Conservation (phyloP, 768 basidiomycete species). For the Clathrus columnatus region DNA sequence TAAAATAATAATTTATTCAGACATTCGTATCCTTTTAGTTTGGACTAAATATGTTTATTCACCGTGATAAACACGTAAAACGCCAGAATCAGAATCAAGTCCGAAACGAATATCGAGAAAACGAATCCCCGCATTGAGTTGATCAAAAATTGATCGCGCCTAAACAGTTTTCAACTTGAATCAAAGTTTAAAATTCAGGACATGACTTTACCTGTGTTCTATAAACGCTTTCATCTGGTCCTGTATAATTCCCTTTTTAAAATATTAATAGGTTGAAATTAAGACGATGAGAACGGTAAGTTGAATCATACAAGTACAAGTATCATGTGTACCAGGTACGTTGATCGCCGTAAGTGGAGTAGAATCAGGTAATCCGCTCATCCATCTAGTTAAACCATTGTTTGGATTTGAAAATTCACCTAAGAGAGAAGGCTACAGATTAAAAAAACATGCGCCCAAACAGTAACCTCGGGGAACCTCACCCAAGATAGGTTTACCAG, state of each 20-base stretch:
- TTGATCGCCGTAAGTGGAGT: slow-evolving; percentile 40
- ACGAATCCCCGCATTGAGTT: slow-evolving; percentile 17
- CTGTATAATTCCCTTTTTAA: slow-evolving; percentile 13
- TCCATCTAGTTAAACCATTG: slow-evolving; percentile 24
- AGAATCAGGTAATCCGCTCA: slow-evolving; percentile 34
- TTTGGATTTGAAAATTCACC: slow-evolving; percentile 2
- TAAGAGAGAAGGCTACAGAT: background rate
- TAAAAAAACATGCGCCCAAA: background rate
- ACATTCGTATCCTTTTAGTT: background rate
- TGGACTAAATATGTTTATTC: background rate
- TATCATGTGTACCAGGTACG: slow-evolving; percentile 45
- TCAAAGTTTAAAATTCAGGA: background rate
- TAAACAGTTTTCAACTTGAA: background rate
- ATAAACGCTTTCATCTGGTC: background rate
- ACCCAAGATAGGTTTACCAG: slow-evolving; percentile 10
- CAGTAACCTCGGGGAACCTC: background rate
- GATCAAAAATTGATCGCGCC: slow-evolving; percentile 14
- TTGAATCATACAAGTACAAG: slow-evolving; percentile 26
- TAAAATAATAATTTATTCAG: background rate
- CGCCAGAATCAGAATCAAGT: slow-evolving; percentile 7
- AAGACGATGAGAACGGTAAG: background rate
- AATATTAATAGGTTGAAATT: background rate
- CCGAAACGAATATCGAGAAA: slow-evolving; percentile 18
- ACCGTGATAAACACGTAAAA: slow-evolving; percentile 16
- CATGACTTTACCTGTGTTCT: background rate